A percentile compares a stretch with the other conserved stretches of the same genome.
These are phyloP conservation scores for Mesotaenium endlicherianum DNA, from an alignment of 139 green algal genomes.

Conservation along the genomic window DNA sequence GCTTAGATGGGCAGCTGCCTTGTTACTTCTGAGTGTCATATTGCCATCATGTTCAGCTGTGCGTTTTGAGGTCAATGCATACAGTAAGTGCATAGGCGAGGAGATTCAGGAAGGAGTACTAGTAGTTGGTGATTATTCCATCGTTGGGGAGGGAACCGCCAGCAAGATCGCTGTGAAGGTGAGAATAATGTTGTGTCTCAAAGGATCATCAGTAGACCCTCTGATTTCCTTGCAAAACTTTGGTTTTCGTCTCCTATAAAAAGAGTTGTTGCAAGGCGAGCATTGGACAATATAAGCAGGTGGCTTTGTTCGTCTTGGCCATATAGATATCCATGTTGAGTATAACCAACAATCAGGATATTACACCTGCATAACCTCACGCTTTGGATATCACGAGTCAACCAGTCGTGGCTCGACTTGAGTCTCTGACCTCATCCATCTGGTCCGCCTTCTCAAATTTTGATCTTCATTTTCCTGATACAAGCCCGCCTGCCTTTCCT, in stretches of 20 bases:
- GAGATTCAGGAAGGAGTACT: slow-evolving; percentile 51
- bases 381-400: too few relatives aligned
- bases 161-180: slow-evolving; percentile 52
- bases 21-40: background rate
- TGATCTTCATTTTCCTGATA: too few relatives aligned
- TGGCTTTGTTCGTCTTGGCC: background rate
- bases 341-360: too few relatives aligned
- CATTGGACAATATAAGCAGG: background rate
- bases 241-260: background rate
- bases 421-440: too few relatives aligned
- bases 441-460: too few relatives aligned
- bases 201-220: too few relatives aligned
- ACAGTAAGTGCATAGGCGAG: slow-evolving; percentile 53
- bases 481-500: too few relatives aligned
- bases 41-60: background rate
- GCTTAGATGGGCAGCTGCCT: too few relatives aligned
- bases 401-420: too few relatives aligned
- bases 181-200: background rate
- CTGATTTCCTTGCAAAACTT: background rate
- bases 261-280: background rate
- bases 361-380: too few relatives aligned
- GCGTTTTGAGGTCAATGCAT: slow-evolving; percentile 40
- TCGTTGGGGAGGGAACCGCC: slow-evolving; percentile 20
- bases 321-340: too few relatives aligned
- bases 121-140: slow-evolving; percentile 54